A percentile compares a stretch with the other conserved stretches of the same genome.
Evolutionary conservation across 257 asterid genomes (phyloP).

Genomic region (Capsicum baccatum): DNA sequence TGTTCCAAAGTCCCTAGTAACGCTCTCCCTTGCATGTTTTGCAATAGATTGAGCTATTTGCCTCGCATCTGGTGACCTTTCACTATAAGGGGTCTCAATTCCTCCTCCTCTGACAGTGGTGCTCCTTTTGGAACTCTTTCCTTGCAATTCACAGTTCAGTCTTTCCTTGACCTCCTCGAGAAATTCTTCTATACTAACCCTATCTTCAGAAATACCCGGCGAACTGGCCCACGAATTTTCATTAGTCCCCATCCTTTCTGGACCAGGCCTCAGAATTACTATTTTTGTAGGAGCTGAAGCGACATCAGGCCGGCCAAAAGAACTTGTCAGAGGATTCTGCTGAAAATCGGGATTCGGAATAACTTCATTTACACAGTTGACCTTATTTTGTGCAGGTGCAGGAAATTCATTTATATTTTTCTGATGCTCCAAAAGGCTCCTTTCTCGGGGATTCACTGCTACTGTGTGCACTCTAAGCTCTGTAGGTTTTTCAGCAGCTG

Average conservation of each 20-base stretch:
- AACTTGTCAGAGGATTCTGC: slow-evolving; percentile 40
- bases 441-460: slow-evolving; percentile 37
- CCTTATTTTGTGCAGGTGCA: slow-evolving; percentile 45
- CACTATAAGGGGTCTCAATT: slow-evolving; percentile 84
- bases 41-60: slow-evolving; percentile 80
- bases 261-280: slow-evolving; percentile 88
- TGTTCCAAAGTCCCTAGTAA: slow-evolving; percentile 62
- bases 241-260: slow-evolving; percentile 51
- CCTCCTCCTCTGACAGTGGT: slow-evolving; percentile 83
- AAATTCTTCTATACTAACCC: slow-evolving; percentile 77
- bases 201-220: slow-evolving; percentile 72
- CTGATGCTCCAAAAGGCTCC: slow-evolving; percentile 41
- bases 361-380: slow-evolving; percentile 41
- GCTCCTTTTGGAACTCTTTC: slow-evolving; percentile 60
- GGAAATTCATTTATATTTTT: slow-evolving; percentile 35
- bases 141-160: slow-evolving; percentile 79
- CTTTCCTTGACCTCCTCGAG: slow-evolving; percentile 95
- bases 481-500: slow-evolving; percentile 36
- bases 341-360: slow-evolving; percentile 33
- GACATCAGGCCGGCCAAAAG: slow-evolving; percentile 40
- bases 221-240: slow-evolving; percentile 78
- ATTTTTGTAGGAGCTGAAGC: slow-evolving; percentile 65
- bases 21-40: slow-evolving; percentile 78
- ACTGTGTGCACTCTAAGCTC: slow-evolving; percentile 40
- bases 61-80: slow-evolving; percentile 76